Percentiles rank a stretch among this genome's conserved stretches.
Conservation (phyloP, 1,284 basidiomycete genomes). For the Rhodofomes roseus region DNA sequence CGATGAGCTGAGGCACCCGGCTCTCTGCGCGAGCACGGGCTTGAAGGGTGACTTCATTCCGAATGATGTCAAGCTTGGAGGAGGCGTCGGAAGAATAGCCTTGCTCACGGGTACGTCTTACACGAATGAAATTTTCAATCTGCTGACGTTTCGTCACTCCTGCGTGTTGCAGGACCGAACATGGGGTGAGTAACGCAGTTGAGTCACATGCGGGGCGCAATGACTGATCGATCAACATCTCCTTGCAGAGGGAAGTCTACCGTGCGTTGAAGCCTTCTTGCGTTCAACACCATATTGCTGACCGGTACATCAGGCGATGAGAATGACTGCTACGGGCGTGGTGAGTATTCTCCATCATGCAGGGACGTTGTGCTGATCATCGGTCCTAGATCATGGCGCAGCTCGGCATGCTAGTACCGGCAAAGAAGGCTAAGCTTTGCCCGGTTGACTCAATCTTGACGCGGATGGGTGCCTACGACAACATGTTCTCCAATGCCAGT, state of each 20-base stretch:
- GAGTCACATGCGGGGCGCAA: not conserved
- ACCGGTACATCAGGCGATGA: slow-evolving; percentile 57
- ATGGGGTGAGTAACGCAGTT: slow-evolving; percentile 63
- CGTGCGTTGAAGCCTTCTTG: slow-evolving; percentile 34
- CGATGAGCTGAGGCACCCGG: slow-evolving; percentile 83
- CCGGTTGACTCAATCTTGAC: slow-evolving; percentile 95
- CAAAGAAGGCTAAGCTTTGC: slow-evolving; percentile 77
- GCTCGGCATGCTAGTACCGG: slow-evolving; percentile 96
- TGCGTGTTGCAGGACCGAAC: slow-evolving; percentile 64
- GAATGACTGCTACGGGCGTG: slow-evolving; percentile 95
- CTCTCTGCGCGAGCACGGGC: slow-evolving; percentile 57
- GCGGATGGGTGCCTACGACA: slow-evolving; percentile 98
- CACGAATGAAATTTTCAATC: slow-evolving; percentile 7
- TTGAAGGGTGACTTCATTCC: slow-evolving; percentile 85
- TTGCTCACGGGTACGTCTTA: slow-evolving; percentile 74
- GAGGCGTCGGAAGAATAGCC: slow-evolving; percentile 74
- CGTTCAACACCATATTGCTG: not conserved
- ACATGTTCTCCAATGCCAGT: slow-evolving; percentile 93
- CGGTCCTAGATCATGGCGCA: slow-evolving; percentile 86
- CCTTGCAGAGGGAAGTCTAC: slow-evolving; percentile 79
- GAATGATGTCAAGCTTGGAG: slow-evolving; percentile 89
- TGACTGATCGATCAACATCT: slow-evolving; percentile 8
- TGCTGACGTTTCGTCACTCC: slow-evolving; percentile 1
- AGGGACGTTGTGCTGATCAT: not conserved
- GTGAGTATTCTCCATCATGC: slow-evolving; percentile 34